phyloP scores from a whole-genome alignment of 192 early-diverging fungal genomes.

The Funneliformis geosporum region DNA sequence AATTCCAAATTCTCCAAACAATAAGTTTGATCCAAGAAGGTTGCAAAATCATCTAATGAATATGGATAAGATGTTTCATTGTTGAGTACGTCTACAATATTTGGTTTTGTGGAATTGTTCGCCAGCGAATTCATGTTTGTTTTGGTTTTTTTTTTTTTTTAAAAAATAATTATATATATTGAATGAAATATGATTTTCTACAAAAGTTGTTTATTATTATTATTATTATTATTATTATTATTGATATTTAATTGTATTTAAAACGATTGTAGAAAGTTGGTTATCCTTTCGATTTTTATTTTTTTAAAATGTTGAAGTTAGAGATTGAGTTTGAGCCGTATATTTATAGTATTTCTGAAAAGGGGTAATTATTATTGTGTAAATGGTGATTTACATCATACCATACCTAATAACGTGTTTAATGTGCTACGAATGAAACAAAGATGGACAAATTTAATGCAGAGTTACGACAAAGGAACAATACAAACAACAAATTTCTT shows the following conservation, averaged over 20 bases:
- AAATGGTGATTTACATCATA: neutral
- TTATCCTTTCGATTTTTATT: no score
- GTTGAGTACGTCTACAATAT: conserved; percentile 33
- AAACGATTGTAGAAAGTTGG: no score
- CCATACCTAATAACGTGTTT: neutral
- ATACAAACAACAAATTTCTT: neutral
- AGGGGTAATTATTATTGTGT: neutral
- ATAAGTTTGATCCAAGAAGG: conserved; percentile 37
- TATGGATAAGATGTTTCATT: conserved; percentile 33
- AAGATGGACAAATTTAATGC: neutral
- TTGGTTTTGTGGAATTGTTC: conserved; percentile 2
- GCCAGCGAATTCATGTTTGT: neutral
- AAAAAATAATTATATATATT: no score
- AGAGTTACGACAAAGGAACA: neutral
- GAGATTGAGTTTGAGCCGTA: no score
- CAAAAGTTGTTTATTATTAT: no score
- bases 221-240: no score
- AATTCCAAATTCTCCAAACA: conserved; percentile 42
- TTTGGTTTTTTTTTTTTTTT: no score
- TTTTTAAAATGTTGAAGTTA: no score
- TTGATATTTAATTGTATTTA: no score
- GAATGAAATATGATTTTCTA: no score
- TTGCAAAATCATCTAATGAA: conserved; percentile 34
- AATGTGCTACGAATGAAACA: neutral
- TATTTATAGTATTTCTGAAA: neutral